Evolutionary conservation across 345 rosid species (phyloP), one percentile per base, ranked within the genome.

Genomic region (Lumnitzera racemosa): DNA sequence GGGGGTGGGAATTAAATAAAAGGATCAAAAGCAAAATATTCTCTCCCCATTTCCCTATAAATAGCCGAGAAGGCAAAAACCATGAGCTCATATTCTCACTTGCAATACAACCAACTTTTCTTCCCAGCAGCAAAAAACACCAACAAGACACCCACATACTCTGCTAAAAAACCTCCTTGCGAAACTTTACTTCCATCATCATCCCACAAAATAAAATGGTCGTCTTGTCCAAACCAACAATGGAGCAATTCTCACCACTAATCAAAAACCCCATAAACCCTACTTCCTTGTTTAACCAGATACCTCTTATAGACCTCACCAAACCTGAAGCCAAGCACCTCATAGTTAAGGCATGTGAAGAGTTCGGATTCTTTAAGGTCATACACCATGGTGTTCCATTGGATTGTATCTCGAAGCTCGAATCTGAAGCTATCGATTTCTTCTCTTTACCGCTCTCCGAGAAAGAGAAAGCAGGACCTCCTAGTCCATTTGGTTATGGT

Each of bases 301-400:
- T 74, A 58, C 78, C 78, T 11, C 20, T 67, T 31, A 56, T 74
- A 12, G 67, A 74, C 63, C 68, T 74, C 23, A 50, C 71, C 29
- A 24, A 67, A 14, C 82, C 82, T 2, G 69, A 74, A 25, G 47
- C 78, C 58, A 74, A 63, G 61, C 59, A 51, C 74, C 76, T 59
- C 47, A 65, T 78, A 15, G 70, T 68, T 13, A 50, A 63, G 67
- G 82, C 82, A 25, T 78, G 78, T 16, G 75, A 78, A 61, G 83
- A 81, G 29, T 74, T 55, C 54, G 86, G 86, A 6, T 81, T 81
- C 77, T 81, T 81, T 59, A 81, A 78, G 74, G 66, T 78, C 13
- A 47, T 71, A 60, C 76, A 81, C 68, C 86, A 81, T 51, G 78
- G 78, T 2, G 73, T 81, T 48, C 79, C 86, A 4, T 13, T 65